Percentiles rank a stretch among this genome's conserved stretches.
phyloP scores from a whole-genome alignment of 805 yeast genomes.

The Maudiozyma serrabonitensis region DNA sequence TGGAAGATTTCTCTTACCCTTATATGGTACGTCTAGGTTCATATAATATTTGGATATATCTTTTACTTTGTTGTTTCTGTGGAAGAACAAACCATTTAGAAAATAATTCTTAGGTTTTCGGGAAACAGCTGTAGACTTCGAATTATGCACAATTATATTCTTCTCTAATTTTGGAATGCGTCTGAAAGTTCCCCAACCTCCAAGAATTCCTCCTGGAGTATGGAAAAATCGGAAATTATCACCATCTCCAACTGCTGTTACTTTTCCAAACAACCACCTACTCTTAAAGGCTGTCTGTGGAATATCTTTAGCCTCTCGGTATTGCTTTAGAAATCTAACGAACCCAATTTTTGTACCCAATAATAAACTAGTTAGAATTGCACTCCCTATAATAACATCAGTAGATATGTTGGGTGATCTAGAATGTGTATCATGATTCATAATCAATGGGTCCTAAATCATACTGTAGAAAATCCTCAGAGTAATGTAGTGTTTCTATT shows the following conservation, averaged over 20 bases:
- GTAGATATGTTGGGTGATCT: not conserved
- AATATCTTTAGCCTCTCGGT: slow-evolving; percentile 40
- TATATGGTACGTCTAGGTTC: slow-evolving; percentile 18
- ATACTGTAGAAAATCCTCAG: not conserved
- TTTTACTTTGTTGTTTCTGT: not conserved
- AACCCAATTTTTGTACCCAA: slow-evolving; percentile 38
- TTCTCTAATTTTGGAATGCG: slow-evolving; percentile 42
- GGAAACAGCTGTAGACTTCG: not conserved
- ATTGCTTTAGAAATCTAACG: slow-evolving; percentile 38
- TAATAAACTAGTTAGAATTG: slow-evolving; percentile 29
- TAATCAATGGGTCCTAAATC: not conserved
- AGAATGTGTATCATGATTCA: not conserved
- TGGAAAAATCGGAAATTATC: slow-evolving; percentile 90
- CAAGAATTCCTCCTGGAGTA: slow-evolving; percentile 78
- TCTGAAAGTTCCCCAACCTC: slow-evolving; percentile 94
- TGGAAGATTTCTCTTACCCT: slow-evolving; percentile 24
- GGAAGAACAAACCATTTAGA: not conserved
- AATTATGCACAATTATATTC: not conserved
- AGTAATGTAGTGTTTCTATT: no score
- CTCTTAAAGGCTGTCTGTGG: slow-evolving; percentile 38
- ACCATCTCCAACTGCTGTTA: slow-evolving; percentile 89
- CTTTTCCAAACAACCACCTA: slow-evolving; percentile 53
- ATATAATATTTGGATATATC: slow-evolving; percentile 17
- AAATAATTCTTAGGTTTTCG: not conserved
- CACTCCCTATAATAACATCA: not conserved